Evolutionary conservation across 2,329 filamentous ascomycete genomes (phyloP), one percentile per base, ranked within the genome.

Genomic region (Graphilbum ipis-grandicollis): DNA sequence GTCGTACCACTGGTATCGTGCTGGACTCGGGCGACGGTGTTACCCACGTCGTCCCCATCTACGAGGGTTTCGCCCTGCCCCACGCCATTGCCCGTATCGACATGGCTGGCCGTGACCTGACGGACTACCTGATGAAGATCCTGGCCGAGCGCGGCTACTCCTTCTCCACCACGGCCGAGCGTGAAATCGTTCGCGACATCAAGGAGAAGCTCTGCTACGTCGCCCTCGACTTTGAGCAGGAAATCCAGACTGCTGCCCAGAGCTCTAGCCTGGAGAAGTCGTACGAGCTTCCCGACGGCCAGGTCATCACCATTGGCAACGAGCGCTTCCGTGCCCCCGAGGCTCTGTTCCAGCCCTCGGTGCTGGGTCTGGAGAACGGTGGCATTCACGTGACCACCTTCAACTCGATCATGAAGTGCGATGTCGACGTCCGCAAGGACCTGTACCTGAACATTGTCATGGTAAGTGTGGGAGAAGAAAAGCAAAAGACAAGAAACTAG

Each of bases 191-290:
- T 58, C 88, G 90, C 73, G 90, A 98, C 65, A 96, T 98, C 75
- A 98, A 98, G 81, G 90, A 98, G 81, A 98, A 96, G 79, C 86
- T 98, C 56, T 98, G 90, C 79, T 98, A 98, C 71, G 90, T 96
- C 59, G 90, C 90, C 50, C 82, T 98, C 52, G 90, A 98, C 75
- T 96, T 98, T 56, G 90, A 98, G 76, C 90, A 98, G 76, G 90
- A 98, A 73, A 94, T 98, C 63, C 90, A 98, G 77, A 98, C 90
- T 52, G 90, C 90, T 54, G 86, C 85, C 62, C 90, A 98, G 76
- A 93, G 83, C 70, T 96, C 90, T 61, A 85, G 73, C 69, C 72
- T 98, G 62, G 90, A 98, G 82, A 96, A 96, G 79, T 96, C 90
- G 39, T 98, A 98, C 67, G 90, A 98, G 69, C 86, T 98, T 74